Evolutionary conservation across 2,329 filamentous ascomycete species (phyloP).

Genomic region (Cladophialophora yegresii): DNA sequence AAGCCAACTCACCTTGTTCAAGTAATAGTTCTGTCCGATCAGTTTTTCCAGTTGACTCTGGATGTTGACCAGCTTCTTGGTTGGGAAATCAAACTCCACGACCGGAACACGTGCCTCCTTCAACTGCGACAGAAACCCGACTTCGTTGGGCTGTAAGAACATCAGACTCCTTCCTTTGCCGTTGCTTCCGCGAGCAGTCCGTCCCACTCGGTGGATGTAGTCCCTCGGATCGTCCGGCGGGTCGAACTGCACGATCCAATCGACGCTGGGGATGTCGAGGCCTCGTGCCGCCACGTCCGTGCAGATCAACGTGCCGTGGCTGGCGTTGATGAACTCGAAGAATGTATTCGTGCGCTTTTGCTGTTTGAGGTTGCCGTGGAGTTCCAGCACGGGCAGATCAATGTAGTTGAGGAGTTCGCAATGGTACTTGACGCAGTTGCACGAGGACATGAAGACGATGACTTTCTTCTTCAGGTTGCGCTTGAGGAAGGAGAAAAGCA

Average conservation of each 20-base stretch:
- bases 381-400: constrained; percentile 80
- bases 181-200: constrained; percentile 82
- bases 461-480: constrained; percentile 93
- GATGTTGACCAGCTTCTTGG: constrained; percentile 87
- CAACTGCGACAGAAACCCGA: constrained; percentile 87
- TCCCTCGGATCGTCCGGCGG: constrained; percentile 87
- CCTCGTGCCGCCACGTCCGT: constrained; percentile 95
- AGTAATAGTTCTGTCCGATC: constrained; percentile 92
- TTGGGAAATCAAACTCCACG: constrained; percentile 92
- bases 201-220: constrained; percentile 94
- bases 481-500: constrained; percentile 93
- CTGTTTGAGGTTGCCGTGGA: constrained; percentile 97
- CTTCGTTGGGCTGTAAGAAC: constrained; percentile 88
- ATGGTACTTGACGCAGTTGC: constrained; percentile 94
- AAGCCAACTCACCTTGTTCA: constrained; percentile 69
- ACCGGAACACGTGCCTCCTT: constrained; percentile 90
- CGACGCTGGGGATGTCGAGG: constrained; percentile 91
- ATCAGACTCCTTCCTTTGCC: constrained; percentile 85
- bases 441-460: constrained; percentile 93
- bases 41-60: constrained; percentile 91
- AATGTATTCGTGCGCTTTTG: constrained; percentile 99
- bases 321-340: constrained; percentile 90
- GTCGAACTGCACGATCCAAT: constrained; percentile 96
- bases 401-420: constrained; percentile 96
- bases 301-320: constrained; percentile 85